Evolutionary conservation across 2,329 filamentous ascomycete genomes (phyloP), one percentile per base, ranked within the genome.

Genomic region (Colletotrichum graminicola): DNA sequence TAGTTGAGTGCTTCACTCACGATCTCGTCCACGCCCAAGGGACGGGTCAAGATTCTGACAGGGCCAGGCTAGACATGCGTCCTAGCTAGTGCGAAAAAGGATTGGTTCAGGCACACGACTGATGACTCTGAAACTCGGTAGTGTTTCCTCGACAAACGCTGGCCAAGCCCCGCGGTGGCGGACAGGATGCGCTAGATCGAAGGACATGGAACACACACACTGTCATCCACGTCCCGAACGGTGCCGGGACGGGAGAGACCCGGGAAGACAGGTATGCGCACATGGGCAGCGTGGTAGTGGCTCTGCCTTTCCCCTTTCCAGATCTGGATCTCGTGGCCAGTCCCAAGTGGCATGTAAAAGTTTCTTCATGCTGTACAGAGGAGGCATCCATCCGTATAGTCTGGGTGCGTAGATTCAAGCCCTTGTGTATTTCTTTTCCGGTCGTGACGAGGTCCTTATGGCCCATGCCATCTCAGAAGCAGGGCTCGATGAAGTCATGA

Each of bases 101-200:
- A 16, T 55, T 73, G 61, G 71, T 63, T 6, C 67, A 71, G 71
- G 71, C 66, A 73, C 71, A 71, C 59, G 26, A 71, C 62, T 60
- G 67, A 66, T 56, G 23, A 71, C 54, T 73, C 71, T 73, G 71
- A 73, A 73, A 73, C 71, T 71, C 57, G 71, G 66, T 62, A 71
- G 66, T 66, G 70, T 72, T 71, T 70, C 70, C 60, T 71, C 57
- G 61, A 71, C 52, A 64, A 69, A 60, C 66, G 56, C 62, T 69
- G 66, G 69, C 54, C 67, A 66, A 71, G 61, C 66, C 61, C 32
- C 45, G 47, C 54, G 41, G 41, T 29, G 43, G 66, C 54, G 66
- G 65, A 64, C 23, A 54, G 39, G 39, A 23, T n/a, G 65, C 36
- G 11, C 51, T 63, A 21, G 29, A 21, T 29, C 39, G 36, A 29